These are phyloP conservation scores for Dissophora globulifera DNA, from an alignment of 192 early-diverging fungal species.

Conservation along the genomic window DNA sequence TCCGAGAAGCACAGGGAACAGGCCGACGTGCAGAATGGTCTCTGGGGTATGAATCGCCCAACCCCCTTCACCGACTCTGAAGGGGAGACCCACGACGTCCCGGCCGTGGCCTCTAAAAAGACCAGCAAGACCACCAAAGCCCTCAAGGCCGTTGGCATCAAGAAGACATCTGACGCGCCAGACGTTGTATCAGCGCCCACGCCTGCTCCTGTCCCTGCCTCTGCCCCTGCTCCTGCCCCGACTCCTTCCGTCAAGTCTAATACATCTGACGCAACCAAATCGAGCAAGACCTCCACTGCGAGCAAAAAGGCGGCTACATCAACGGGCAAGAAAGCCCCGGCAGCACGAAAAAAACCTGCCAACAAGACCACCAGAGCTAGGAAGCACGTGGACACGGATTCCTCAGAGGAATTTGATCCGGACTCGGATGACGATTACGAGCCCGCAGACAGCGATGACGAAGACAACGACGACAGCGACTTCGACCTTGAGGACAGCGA, in stretches of 20 bases:
- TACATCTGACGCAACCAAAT: constrained; percentile 2
- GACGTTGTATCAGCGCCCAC: background rate
- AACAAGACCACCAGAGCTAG: constrained; percentile 12
- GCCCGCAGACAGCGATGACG: constrained; percentile 12
- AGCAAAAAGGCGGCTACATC: constrained; percentile 10
- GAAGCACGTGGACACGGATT: constrained; percentile 7
- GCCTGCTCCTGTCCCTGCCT: background rate
- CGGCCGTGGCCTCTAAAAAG: constrained; percentile 8
- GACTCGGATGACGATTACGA: constrained; percentile 21
- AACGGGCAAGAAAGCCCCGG: constrained; percentile 4
- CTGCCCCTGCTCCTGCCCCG: constrained; percentile 9
- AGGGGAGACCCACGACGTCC: background rate
- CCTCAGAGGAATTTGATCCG: constrained; percentile 35
- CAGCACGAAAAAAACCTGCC: constrained; percentile 14
- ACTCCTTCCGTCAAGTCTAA: background rate
- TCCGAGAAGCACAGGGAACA: constrained; percentile 49
- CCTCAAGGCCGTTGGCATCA: constrained; percentile 10
- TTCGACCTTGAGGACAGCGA: background rate
- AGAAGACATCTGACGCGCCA: constrained; percentile 15
- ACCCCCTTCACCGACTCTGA: constrained; percentile 21
- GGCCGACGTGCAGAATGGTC: background rate
- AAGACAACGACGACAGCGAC: constrained; percentile 2
- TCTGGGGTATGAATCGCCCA: background rate
- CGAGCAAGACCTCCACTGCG: constrained; percentile 8
- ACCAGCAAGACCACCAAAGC: constrained; percentile 21